Evolutionary conservation across 2,329 filamentous ascomycete genomes (phyloP).

Genomic region (Alternaria infectoria): DNA sequence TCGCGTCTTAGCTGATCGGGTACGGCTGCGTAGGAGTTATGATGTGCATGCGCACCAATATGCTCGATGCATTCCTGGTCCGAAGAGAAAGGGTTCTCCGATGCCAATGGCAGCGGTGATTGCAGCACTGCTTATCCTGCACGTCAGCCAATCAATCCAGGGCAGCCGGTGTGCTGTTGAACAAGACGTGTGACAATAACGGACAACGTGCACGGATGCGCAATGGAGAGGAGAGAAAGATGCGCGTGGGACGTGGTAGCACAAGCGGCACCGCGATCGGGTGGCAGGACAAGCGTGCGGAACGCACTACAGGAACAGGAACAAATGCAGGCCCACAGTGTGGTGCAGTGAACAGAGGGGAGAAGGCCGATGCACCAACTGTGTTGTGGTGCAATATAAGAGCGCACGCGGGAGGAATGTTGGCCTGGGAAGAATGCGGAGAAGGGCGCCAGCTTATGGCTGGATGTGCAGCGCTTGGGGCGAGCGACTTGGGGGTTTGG

Average conservation of each 20-base stretch:
- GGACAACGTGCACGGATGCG: slow-evolving; percentile 46
- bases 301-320: slow-evolving; percentile 44
- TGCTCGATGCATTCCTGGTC: slow-evolving; percentile 56
- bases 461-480: slow-evolving; percentile 34
- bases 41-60: slow-evolving; percentile 54
- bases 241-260: slow-evolving; percentile 42
- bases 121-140: slow-evolving; percentile 53
- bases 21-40: slow-evolving; percentile 51
- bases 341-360: slow-evolving; percentile 34
- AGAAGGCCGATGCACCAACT: slow-evolving; percentile 27
- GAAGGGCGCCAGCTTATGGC: slow-evolving; percentile 43
- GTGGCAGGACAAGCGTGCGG: slow-evolving; percentile 39
- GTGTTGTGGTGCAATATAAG: slow-evolving; percentile 40
- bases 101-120: slow-evolving; percentile 49
- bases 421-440: slow-evolving; percentile 46
- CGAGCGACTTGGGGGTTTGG: slow-evolving; percentile 29
- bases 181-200: slow-evolving; percentile 46
- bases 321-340: slow-evolving; percentile 36
- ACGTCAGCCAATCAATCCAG: slow-evolving; percentile 50
- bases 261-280: slow-evolving; percentile 46
- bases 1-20: slow-evolving; percentile 61
- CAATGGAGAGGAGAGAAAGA: slow-evolving; percentile 27
- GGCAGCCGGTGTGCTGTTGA: slow-evolving; percentile 36
- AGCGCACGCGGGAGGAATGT: slow-evolving; percentile 38
- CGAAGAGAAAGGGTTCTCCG: slow-evolving; percentile 52